Percentiles rank a stretch among this genome's conserved stretches.
phyloP scores from a whole-genome alignment of 1,284 basidiomycete genomes.

The Cryptococcus sp. region DNA sequence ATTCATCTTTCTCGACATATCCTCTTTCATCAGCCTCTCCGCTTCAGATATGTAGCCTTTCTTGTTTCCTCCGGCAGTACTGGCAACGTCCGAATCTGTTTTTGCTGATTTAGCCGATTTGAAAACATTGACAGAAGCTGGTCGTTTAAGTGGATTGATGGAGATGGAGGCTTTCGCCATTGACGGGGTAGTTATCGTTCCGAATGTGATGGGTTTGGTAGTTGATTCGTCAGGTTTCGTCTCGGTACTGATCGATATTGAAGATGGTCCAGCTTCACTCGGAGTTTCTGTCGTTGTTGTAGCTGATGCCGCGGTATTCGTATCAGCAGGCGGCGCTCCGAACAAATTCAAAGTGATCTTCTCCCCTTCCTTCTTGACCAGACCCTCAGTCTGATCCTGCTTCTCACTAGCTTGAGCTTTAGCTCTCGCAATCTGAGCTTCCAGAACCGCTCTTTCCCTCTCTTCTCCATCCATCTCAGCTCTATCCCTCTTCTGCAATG shows the following conservation, averaged over 20 bases:
- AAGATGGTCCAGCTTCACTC: conserved; percentile 7
- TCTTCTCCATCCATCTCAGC: conserved; percentile 89
- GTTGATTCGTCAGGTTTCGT: background rate
- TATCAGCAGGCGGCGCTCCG: conserved; percentile 29
- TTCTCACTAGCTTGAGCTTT: conserved; percentile 32
- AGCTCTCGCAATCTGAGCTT: conserved; percentile 92
- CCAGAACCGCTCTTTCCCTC: conserved; percentile 80
- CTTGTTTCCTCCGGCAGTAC: conserved; percentile 35
- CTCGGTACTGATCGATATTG: conserved; percentile 8
- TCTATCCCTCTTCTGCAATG: conserved; percentile 86
- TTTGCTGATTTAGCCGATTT: conserved; percentile 54
- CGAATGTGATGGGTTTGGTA: conserved; percentile 12
- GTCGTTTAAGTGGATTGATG: conserved; percentile 46
- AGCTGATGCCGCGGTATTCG: conserved; percentile 11
- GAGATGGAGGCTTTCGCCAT: conserved; percentile 9
- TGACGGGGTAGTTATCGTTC: conserved; percentile 7
- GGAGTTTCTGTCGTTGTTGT: background rate
- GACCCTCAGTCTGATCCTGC: conserved; percentile 53
- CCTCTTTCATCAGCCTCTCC: conserved; percentile 79
- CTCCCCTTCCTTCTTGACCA: conserved; percentile 63
- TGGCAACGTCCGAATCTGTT: conserved; percentile 52
- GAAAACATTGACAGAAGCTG: conserved; percentile 59
- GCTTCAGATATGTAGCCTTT: conserved; percentile 64
- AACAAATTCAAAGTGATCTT: conserved; percentile 41
- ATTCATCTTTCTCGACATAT: conserved; percentile 69